Evolutionary conservation across 306 rosid species (phyloP).

Genomic region (Quercus dentata): DNA sequence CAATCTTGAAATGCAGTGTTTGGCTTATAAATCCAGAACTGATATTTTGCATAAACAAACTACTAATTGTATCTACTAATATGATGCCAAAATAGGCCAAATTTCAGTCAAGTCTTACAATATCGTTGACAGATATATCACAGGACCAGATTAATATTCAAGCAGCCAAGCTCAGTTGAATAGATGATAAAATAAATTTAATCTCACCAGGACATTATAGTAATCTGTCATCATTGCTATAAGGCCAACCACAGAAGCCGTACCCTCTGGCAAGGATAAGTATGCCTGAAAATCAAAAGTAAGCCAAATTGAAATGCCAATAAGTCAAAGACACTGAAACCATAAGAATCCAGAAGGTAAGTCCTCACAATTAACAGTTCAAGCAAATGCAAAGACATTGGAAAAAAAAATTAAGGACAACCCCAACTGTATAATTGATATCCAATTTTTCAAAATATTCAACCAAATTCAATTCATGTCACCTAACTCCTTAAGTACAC

Average conservation of each 20-base stretch:
- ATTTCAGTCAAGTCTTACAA: neutral
- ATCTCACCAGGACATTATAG: slow-evolving; percentile 71
- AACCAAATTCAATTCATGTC: neutral
- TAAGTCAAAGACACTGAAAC: slow-evolving; percentile 8
- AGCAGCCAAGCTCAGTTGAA: slow-evolving; percentile 6
- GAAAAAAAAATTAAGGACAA: neutral
- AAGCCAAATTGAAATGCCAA: slow-evolving; percentile 4
- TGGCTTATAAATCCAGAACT: neutral
- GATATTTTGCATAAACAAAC: neutral
- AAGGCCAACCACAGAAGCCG: slow-evolving; percentile 84
- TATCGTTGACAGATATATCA: neutral
- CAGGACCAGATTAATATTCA: neutral
- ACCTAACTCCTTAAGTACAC: neutral
- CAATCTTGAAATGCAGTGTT: neutral
- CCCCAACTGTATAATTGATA: neutral
- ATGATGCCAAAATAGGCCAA: neutral
- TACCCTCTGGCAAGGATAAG: slow-evolving; percentile 84
- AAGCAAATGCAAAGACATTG: neutral
- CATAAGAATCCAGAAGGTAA: slow-evolving; percentile 6
- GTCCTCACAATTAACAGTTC: neutral
- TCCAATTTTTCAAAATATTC: neutral
- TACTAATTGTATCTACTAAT: neutral
- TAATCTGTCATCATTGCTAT: slow-evolving; percentile 86
- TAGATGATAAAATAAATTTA: neutral
- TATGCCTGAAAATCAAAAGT: slow-evolving; percentile 59